phyloP scores from a whole-genome alignment of 306 rosid species.

The Oemleria cerasiformis region DNA sequence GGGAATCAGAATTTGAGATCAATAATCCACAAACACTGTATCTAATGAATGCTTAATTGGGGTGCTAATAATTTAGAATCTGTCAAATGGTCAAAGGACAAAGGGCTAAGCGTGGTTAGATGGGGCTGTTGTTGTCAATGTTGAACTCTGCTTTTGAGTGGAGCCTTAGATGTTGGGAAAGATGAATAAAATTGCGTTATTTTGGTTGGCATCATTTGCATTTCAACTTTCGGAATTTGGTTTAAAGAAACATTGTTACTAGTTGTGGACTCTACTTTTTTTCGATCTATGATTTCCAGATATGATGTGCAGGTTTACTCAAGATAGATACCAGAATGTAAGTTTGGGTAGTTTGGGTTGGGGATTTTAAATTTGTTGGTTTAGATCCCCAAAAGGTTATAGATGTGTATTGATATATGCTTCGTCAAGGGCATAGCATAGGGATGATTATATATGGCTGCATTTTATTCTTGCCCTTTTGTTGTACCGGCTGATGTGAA shows the following conservation, averaged over 20 bases:
- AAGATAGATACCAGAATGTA: neutral
- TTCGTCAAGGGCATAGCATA: neutral
- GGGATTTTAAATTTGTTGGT: neutral
- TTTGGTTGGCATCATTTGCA: neutral
- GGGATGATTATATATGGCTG: neutral
- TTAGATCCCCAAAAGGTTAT: neutral
- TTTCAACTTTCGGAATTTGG: neutral
- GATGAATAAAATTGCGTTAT: neutral
- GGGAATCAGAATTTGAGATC: neutral
- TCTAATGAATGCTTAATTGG: conserved; percentile 3
- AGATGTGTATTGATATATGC: neutral
- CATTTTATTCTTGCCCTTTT: neutral
- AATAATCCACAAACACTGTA: neutral
- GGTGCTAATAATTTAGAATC: neutral
- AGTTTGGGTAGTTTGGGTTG: neutral
- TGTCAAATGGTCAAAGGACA: neutral
- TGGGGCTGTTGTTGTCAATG: neutral
- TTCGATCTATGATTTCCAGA: neutral
- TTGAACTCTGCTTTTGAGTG: neutral
- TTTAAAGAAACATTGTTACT: neutral
- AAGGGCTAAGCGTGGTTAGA: neutral
- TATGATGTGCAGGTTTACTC: neutral
- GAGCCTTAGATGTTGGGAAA: neutral
- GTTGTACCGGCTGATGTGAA: neutral
- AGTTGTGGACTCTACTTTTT: neutral